Percentiles rank a stretch among this genome's conserved stretches.
Evolutionary conservation across 2,329 filamentous ascomycete genomes (phyloP).

Genomic region (Cyanodermella asteris): DNA sequence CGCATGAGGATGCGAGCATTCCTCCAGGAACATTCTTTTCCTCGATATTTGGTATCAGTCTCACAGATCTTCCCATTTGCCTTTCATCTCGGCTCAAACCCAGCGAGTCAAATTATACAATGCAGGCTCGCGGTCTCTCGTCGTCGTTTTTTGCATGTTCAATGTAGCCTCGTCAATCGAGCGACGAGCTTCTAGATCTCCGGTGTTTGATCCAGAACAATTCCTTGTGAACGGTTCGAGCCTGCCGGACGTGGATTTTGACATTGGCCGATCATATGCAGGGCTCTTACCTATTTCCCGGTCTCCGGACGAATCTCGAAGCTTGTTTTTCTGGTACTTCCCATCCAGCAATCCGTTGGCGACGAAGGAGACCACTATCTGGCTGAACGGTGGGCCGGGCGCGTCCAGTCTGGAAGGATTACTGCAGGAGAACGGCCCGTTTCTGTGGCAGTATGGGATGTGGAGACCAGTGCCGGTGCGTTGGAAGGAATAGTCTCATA

Average conservation of each 20-base stretch:
- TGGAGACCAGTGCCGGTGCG: constrained; percentile 36
- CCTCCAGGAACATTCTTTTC: too few relatives aligned
- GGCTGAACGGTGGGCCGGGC: constrained; percentile 34
- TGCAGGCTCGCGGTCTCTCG: too few relatives aligned
- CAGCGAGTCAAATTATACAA: too few relatives aligned
- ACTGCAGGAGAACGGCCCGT: constrained; percentile 57
- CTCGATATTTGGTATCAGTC: too few relatives aligned
- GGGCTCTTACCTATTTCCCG: constrained; percentile 32
- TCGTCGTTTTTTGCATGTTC: too few relatives aligned
- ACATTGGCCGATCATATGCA: constrained; percentile 32
- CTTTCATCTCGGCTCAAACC: too few relatives aligned
- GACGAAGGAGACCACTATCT: constrained; percentile 27
- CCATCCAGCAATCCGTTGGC: constrained; percentile 26
- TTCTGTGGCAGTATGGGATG: constrained; percentile 50
- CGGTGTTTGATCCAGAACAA: too few relatives aligned
- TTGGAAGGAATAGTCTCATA: too few relatives aligned
- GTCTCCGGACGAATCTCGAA: constrained; percentile 21
- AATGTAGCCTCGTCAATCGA: too few relatives aligned
- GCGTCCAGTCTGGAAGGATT: constrained; percentile 43
- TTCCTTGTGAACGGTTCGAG: constrained; percentile 41
- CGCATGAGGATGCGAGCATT: too few relatives aligned
- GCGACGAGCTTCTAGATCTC: too few relatives aligned
- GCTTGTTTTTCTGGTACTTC: constrained; percentile 34
- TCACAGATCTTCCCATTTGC: too few relatives aligned
- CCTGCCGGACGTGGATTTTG: constrained; percentile 48